Base-by-base conservation (phyloP, 176 grass and related monocot species). In the Microstegium vimineum region DNA sequence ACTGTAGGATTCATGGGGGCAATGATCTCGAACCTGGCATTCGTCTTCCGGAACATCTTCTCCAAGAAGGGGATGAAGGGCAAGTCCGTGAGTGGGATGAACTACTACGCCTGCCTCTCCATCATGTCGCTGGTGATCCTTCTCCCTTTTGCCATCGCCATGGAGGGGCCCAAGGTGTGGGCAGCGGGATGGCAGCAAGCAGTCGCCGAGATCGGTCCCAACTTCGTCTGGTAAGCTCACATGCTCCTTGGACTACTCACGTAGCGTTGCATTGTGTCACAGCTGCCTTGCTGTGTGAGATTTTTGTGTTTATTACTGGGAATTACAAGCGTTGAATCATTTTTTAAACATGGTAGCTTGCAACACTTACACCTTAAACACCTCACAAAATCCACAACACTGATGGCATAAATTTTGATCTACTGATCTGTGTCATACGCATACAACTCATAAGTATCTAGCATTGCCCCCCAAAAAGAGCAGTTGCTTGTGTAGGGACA, bases 61-160 rank as follows among this genome's bases (percentile, higher is more conserved):
- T 98, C 95, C 3, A 98, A 98, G 81, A 98, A 87, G 80, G 95
- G 95, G 72, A 98, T 98, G 95, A 98, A 91, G 73, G 95, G 95
- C 76, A 94, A 91, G 73, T 94, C 92, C 0, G 84, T 98, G 8
- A 94, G 92, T 18, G 95, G 95, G 69, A 98, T 98, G 95, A 98
- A 98, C 86, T 98, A 98, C 82, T 98, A 98, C 17, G 95, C 95
- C 33, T 98, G 95, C 88, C 95, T 98, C 33, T 98, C 95, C 18
- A 93, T 98, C 12, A 84, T 98, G 28, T 98, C 95, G 11, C 73
- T 98, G 71, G 86, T 94, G 72, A 93, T 98, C 70, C 92, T 98
- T 74, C 84, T 88, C 14, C 95, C 95, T 59, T 91, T 98, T 65
- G 86, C 95, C 65, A 56, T 98, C 57, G 92, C 92, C 77, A 90